Evolutionary conservation across 306 rosid genomes (phyloP), one percentile per base, ranked within the genome.

Genomic region (Casuarina glauca): DNA sequence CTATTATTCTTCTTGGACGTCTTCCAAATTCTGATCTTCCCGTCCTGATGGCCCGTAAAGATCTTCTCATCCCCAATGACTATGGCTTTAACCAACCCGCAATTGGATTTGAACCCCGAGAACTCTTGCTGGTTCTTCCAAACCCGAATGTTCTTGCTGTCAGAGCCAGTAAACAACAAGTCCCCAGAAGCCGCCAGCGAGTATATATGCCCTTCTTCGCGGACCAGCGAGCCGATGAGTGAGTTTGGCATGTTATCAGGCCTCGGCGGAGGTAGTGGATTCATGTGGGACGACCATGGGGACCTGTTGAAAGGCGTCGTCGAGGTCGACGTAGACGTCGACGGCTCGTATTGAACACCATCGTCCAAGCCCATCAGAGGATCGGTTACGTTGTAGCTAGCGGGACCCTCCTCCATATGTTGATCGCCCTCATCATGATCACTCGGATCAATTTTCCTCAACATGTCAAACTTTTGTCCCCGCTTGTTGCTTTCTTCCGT

Each of bases 201-300:
- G 74, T 95, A 95, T 3, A 95, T 93, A 58, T 93, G 97, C 36
- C 99, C 98, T 80, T 93, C 97, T 73, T 95, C 97, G 0, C 98
- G 92, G 44, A 93, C 82, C 1, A 95, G 84, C 0, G 99, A 90
- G n/a, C 97, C 99, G 16, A 95, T 60, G 0, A 93, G 88, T 45
- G 86, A 78, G 36, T 84, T 85, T 5, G 87, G 60, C 2, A 35
- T 20, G 5, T 53, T 67, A 51, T 20, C n/a, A 26, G 50, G 11
- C 38, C 71, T 44, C 6, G 2, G 38, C 5, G 72, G 55, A 45
- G 58, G 12, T 3, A 52, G 38, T 19, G 0, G 16, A 19, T 36
- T 45, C 71, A 85, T 13, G 74, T 89, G 91, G 46, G 86, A 5
- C n/a, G 98, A 89, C 97, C 97, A 94, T 1, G 97, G 98, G 9